Evolutionary conservation across 2,329 filamentous ascomycete species (phyloP), one percentile per base, ranked within the genome.

Genomic region (Albophoma yamanashiensis): DNA sequence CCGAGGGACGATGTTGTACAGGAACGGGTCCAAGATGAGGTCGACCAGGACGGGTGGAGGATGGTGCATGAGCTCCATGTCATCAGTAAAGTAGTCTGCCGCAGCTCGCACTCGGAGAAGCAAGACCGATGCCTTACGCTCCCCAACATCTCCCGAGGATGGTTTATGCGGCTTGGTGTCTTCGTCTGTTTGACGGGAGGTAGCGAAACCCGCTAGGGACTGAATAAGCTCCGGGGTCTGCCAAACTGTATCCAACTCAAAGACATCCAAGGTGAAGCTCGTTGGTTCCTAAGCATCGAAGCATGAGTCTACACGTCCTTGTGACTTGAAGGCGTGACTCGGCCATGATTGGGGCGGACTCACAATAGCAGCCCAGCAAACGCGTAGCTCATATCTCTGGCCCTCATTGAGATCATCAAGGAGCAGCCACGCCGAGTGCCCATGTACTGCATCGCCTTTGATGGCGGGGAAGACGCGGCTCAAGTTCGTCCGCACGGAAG

Each of bases 311-410:
- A 56, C 43, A 56, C 34, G 50, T 4, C 11, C 9, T 20, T 22
- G 2, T 2, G 6, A n/a, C 3, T 36, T 36, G 11, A 55, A 36
- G 1, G n/a, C 9, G 20, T n/a, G 9, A 14, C 31, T n/a, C 17
- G 27, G 4, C 8, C 31, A 55, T 22, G 6, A 22, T 22, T 36
- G 31, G 31, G 50, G 22, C 20, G 52, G 39, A 81, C 89, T 75
- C 81, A 96, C 93, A 62, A 88, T 94, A 47, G 94, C 94, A 62
- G 91, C 82, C 92, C 93, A 99, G 76, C 93, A 97, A 62, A 97
- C 81, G 59, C 94, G 86, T 56, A 96, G 82, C 78, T 99, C 94
- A 79, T 97, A 97, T 65, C 92, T 83, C 68, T 88, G 87, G 14
- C 85, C 84, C 42, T 84, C 81, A n/a, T 75, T 79, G 59, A 99